Evolutionary conservation across 2,329 filamentous ascomycete genomes (phyloP).

Genomic region (Cryphonectria carpinicola): DNA sequence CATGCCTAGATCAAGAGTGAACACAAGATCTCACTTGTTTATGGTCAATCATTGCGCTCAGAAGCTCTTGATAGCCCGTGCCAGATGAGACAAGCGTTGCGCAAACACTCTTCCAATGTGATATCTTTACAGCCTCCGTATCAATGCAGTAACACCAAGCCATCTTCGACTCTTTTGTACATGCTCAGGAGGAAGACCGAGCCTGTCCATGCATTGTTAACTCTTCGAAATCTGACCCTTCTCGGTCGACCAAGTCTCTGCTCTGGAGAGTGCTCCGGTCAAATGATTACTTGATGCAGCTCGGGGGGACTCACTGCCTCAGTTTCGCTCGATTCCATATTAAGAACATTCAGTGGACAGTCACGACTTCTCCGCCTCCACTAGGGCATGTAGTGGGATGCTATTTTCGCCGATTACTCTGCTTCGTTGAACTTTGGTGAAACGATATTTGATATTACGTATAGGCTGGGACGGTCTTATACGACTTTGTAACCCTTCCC

Average conservation of each 20-base stretch:
- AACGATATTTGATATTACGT: neutral
- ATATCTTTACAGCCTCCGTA: too few species aligned
- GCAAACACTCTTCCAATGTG: too few species aligned
- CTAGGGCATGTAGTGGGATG: neutral
- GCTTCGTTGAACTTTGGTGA: neutral
- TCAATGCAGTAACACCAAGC: too few species aligned
- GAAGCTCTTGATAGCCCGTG: too few species aligned
- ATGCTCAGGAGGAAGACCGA: conserved; percentile 11
- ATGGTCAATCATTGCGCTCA: too few species aligned
- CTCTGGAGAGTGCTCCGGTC: conserved; percentile 16
- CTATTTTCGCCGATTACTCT: neutral
- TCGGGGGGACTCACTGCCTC: neutral
- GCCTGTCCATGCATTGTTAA: conserved; percentile 6
- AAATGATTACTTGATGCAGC: conserved; percentile 16
- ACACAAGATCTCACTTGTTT: too few species aligned
- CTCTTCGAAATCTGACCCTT: neutral
- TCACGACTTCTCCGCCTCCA: neutral
- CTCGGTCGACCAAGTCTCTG: conserved; percentile 12
- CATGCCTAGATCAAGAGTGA: conserved; percentile 2
- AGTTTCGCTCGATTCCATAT: neutral
- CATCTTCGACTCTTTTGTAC: too few species aligned
- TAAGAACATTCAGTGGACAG: neutral
- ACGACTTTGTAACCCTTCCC: conserved; percentile 11
- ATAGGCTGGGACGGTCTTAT: neutral
- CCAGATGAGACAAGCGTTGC: too few species aligned